A percentile compares a stretch with the other conserved stretches of the same genome.
Evolutionary conservation across 1,284 basidiomycete species (phyloP).

Genomic region (Apiotrichum gracile): DNA sequence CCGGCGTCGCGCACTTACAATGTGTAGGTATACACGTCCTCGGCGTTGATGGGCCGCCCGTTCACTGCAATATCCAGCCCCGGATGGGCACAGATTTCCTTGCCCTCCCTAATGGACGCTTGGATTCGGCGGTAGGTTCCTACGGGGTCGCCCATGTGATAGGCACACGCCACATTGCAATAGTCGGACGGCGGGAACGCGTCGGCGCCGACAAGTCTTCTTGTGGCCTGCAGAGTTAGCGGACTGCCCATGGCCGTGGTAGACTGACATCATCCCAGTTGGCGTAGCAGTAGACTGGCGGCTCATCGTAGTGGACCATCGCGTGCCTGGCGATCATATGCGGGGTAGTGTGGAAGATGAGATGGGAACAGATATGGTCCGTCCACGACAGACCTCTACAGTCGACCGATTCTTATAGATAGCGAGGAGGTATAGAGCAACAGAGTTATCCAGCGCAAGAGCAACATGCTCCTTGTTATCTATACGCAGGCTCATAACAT

Average conservation of each 20-base stretch:
- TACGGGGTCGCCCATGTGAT: conserved; percentile 27
- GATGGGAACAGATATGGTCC: not conserved
- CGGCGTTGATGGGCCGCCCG: not conserved
- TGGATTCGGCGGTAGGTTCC: conserved; percentile 6
- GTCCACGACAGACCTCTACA: too few species aligned
- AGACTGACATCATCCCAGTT: not conserved
- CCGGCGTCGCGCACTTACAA: not conserved
- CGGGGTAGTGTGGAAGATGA: not conserved
- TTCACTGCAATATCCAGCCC: not conserved
- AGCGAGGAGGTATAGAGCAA: too few species aligned
- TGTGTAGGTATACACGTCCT: conserved; percentile 2
- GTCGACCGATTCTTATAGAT: too few species aligned
- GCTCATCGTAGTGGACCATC: not conserved
- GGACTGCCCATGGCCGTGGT: not conserved
- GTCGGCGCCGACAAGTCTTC: conserved; percentile 3
- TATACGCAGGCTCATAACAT: too few species aligned
- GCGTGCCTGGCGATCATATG: not conserved
- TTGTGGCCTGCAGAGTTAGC: not conserved
- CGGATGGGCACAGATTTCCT: conserved; percentile 29
- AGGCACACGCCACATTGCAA: conserved; percentile 36
- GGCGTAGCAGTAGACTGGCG: not conserved
- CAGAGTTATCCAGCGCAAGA: too few species aligned
- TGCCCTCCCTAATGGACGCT: conserved; percentile 27
- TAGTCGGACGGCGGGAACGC: conserved; percentile 25
- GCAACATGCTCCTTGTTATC: too few species aligned